A percentile compares a stretch with the other conserved stretches of the same genome.
Conservation (phyloP, 768 basidiomycete species). For the Hydnomerulius pinastri region DNA sequence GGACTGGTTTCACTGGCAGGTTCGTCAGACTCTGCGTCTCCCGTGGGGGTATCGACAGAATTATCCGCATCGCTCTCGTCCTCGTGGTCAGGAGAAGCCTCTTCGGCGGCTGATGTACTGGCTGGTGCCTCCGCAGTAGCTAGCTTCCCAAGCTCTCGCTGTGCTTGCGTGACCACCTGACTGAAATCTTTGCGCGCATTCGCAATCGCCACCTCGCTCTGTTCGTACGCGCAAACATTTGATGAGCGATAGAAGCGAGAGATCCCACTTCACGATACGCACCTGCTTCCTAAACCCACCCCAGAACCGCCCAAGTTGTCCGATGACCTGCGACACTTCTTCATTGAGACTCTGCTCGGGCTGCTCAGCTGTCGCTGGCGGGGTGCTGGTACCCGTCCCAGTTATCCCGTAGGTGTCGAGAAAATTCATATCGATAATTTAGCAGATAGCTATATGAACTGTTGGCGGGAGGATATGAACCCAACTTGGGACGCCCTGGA, state of each 20-base stretch:
- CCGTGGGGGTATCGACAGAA: slow-evolving; percentile 28
- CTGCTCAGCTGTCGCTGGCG: slow-evolving; percentile 40
- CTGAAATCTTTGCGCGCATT: slow-evolving; percentile 72
- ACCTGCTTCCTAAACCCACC: slow-evolving; percentile 91
- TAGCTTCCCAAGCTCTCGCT: slow-evolving; percentile 71
- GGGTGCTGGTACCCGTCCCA: slow-evolving; percentile 44
- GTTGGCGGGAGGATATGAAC: neutral
- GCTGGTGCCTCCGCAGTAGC: slow-evolving; percentile 37
- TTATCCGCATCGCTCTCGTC: slow-evolving; percentile 27
- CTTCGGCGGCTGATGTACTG: slow-evolving; percentile 6
- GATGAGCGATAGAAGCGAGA: neutral
- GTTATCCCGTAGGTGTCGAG: slow-evolving; percentile 67
- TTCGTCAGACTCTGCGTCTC: slow-evolving; percentile 20
- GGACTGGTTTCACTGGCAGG: slow-evolving; percentile 16
- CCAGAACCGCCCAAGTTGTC: slow-evolving; percentile 87
- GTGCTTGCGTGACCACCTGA: slow-evolving; percentile 76
- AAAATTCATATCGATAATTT: slow-evolving; percentile 59
- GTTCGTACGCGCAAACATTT: slow-evolving; percentile 8
- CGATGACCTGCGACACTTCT: slow-evolving; percentile 86
- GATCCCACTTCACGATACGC: slow-evolving; percentile 21
- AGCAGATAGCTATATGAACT: neutral
- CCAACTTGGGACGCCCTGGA: neutral
- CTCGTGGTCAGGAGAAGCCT: slow-evolving; percentile 16
- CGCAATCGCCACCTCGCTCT: slow-evolving; percentile 73
- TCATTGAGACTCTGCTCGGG: slow-evolving; percentile 70